Base-by-base conservation (phyloP, 371 early-diverging fungal genomes). In the Mortierella sp. region DNA sequence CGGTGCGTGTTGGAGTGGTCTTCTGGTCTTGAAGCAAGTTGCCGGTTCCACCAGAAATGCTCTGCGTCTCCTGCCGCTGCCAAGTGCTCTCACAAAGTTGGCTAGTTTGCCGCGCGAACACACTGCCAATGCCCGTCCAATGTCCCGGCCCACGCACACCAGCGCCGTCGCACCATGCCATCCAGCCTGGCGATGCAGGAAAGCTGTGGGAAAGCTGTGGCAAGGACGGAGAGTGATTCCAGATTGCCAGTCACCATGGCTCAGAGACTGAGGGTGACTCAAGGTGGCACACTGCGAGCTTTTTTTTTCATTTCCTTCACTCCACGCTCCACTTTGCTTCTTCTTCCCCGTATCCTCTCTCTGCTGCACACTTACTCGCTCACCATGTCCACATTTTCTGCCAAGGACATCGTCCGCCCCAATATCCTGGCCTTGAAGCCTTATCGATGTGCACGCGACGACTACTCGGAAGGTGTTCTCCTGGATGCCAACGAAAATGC, bases 401-500 rank as follows among this genome's bases (percentile, higher is more conserved):
- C 96, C 69, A 79, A 89, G 62, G 82, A 82, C 56, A 81, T 93
- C 28, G 91, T 96, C 49, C 90, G 98, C n/a, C 96, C 96, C 54
- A 98, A 98, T 76, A 97, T 98, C 80, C 85, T 90, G 64, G 83
- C 88, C 31, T 86, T 98, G 27, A 86, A 90, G 72, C 97, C 99
- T 18, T 99, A 99, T 81, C 90, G 97, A 56, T 97, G 96, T 79
- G 99, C 99, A 19, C 90, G 99, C 58, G 98, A 98, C 71, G 98
- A 98, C 82, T 98, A 94, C 78, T 89, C 86, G 52, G 76, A 81
- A 10, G 99, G 99, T 45, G 90, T 98, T 41, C 86, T 99, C 38
- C 87, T 99, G 23, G 98, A 99, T 73, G 99, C 99, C 45, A 98
- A 98, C 80, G 99, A 98, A 80, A 98, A 98, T 85, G 87, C 95